Conservation (phyloP, 1,284 basidiomycete genomes). For the Schizopora paradoxa region DNA sequence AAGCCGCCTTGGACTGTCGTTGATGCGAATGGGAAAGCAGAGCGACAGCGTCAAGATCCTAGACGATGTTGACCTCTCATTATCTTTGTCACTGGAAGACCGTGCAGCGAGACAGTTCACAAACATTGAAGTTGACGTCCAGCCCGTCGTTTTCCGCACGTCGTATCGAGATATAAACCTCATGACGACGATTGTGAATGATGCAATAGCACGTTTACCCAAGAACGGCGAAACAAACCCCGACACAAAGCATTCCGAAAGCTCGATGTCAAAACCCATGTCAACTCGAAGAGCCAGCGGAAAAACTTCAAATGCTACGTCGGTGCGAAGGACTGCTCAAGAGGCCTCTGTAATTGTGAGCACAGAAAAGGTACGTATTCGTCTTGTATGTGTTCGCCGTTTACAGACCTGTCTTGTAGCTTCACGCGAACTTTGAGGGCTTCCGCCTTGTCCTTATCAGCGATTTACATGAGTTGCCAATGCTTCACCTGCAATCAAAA, state of each 20-base stretch:
- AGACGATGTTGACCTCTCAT: conserved; percentile 86
- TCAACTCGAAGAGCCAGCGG: conserved; percentile 31
- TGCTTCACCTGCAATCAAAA: conserved; percentile 85
- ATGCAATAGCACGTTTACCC: conserved; percentile 70
- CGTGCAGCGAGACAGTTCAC: conserved; percentile 77
- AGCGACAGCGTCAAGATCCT: conserved; percentile 87
- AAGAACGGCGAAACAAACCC: conserved; percentile 20
- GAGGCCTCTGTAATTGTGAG: conserved; percentile 17
- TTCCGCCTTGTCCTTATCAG: conserved; percentile 93
- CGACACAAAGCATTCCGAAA: conserved; percentile 10
- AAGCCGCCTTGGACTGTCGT: conserved; percentile 87
- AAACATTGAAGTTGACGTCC: conserved; percentile 76
- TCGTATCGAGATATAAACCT: conserved; percentile 91
- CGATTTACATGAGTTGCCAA: conserved; percentile 91
- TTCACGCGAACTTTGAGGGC: conserved; percentile 82
- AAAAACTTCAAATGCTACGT: conserved; percentile 1
- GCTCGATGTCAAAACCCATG: conserved; percentile 78
- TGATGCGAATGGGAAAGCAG: conserved; percentile 83
- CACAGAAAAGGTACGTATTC: conserved; percentile 14
- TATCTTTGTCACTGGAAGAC: conserved; percentile 64
- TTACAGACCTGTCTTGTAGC: conserved; percentile 35
- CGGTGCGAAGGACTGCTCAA: no score
- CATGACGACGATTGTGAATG: conserved; percentile 86
- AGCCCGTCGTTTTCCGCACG: conserved; percentile 84
- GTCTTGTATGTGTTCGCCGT: conserved; percentile 8